Conservation (phyloP, 805 yeast species). For the Candida easanensis region DNA sequence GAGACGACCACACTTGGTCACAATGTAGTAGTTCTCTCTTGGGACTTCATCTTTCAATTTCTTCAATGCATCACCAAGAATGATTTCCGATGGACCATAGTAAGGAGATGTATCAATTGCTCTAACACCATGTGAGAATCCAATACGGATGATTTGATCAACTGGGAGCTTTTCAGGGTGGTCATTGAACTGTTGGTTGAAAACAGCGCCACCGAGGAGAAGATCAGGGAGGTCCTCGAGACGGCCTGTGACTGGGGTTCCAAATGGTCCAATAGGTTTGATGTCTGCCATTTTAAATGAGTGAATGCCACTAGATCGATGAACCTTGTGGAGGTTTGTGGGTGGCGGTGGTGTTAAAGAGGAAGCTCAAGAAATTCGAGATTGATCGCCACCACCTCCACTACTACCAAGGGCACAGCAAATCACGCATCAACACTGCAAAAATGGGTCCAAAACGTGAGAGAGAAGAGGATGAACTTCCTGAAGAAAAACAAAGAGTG, state of each 20-base stretch:
- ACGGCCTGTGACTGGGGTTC: conserved; percentile 20
- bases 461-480: not conserved
- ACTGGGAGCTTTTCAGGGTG: conserved; percentile 63
- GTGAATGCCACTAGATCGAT: too few relatives aligned
- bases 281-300: conserved; percentile 4
- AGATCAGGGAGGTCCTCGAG: conserved; percentile 48
- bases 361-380: too few relatives aligned
- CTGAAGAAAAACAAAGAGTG: not conserved
- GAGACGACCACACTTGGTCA: conserved; percentile 86
- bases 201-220: conserved; percentile 84
- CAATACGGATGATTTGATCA: conserved; percentile 51
- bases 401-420: too few relatives aligned
- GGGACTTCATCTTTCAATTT: conserved; percentile 36
- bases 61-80: conserved; percentile 67
- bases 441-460: conserved; percentile 2
- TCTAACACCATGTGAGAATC: conserved; percentile 64
- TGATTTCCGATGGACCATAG: conserved; percentile 81
- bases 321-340: too few relatives aligned
- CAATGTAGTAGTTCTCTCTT: conserved; percentile 64
- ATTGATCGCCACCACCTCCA: not conserved
- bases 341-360: too few relatives aligned
- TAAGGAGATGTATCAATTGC: conserved; percentile 93
- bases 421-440: not conserved
- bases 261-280: conserved; percentile 20
- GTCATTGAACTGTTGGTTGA: conserved; percentile 75